Percentiles rank a stretch among this genome's conserved stretches.
phyloP scores from a whole-genome alignment of 208 protist genomes.

The Crithidia brevicula region DNA sequence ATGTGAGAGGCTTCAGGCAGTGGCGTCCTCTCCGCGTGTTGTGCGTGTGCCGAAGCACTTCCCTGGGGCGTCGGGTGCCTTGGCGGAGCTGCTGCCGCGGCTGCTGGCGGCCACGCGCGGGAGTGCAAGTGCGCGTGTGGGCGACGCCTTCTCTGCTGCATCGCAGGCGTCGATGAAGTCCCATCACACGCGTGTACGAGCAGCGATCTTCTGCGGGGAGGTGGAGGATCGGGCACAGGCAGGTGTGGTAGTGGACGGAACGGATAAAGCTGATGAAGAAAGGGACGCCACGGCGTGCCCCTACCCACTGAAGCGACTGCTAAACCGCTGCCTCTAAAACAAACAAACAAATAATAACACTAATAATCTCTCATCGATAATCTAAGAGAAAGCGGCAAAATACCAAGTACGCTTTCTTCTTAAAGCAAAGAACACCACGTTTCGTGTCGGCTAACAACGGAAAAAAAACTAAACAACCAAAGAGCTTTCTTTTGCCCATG shows the following conservation, averaged over 20 bases:
- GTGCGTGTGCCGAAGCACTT: conserved; percentile 42
- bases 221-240: too few species aligned
- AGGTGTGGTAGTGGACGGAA: too few species aligned
- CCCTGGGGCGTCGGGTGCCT: conserved; percentile 29
- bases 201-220: conserved; percentile 21
- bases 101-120: conserved; percentile 7
- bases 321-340: conserved; percentile 24
- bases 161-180: neutral
- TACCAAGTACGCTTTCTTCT: too few species aligned
- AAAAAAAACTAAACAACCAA: too few species aligned
- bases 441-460: too few species aligned
- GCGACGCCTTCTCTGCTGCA: neutral
- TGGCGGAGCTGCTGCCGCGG: conserved; percentile 28
- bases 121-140: neutral
- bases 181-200: neutral
- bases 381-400: too few species aligned
- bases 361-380: too few species aligned
- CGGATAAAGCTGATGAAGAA: too few species aligned
- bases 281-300: neutral
- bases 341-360: too few species aligned
- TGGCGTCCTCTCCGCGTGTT: conserved; percentile 9
- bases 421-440: neutral
- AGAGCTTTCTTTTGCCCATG: too few species aligned
- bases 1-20: neutral
- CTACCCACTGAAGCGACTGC: conserved; percentile 27